These are phyloP conservation scores for Aspergillus fischeri DNA, from an alignment of 2,329 filamentous ascomycete species.

Conservation along the genomic window DNA sequence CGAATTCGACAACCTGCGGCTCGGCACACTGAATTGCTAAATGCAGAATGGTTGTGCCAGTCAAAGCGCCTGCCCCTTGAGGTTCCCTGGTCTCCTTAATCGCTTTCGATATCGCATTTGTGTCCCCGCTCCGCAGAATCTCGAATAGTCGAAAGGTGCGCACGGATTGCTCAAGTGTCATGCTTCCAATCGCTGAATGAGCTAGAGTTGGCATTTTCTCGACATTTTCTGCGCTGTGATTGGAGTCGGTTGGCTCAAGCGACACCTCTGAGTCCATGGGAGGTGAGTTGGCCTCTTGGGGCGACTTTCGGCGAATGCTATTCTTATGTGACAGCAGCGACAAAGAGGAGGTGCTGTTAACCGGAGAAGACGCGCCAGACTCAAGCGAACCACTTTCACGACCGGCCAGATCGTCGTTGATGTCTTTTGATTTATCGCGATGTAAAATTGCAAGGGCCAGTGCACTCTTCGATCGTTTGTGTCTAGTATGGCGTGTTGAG, in stretches of 20 bases:
- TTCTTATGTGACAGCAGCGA: slow-evolving; percentile 27
- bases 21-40: slow-evolving; percentile 95
- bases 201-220: slow-evolving; percentile 33
- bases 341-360: slow-evolving; percentile 24
- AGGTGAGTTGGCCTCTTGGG: slow-evolving; percentile 19
- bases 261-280: slow-evolving; percentile 20
- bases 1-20: slow-evolving; percentile 84
- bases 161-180: slow-evolving; percentile 84
- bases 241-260: slow-evolving; percentile 25
- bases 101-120: slow-evolving; percentile 79
- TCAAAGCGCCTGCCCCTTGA: slow-evolving; percentile 42
- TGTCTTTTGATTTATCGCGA: slow-evolving; percentile 48
- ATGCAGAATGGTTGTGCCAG: slow-evolving; percentile 84
- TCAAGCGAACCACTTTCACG: slow-evolving; percentile 23
- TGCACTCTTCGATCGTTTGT: slow-evolving; percentile 53
- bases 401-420: slow-evolving; percentile 23
- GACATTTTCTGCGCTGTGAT: slow-evolving; percentile 21
- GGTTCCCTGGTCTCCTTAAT: slow-evolving; percentile 59
- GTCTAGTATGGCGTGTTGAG: slow-evolving; percentile 33
- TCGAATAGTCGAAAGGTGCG: slow-evolving; percentile 93
- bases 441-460: slow-evolving; percentile 53
- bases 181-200: slow-evolving; percentile 30
- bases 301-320: slow-evolving; percentile 29
- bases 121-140: slow-evolving; percentile 84
- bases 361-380: slow-evolving; percentile 22